Base-by-base conservation (phyloP, 2,329 filamentous ascomycete genomes). In the Aciculosporium take region DNA sequence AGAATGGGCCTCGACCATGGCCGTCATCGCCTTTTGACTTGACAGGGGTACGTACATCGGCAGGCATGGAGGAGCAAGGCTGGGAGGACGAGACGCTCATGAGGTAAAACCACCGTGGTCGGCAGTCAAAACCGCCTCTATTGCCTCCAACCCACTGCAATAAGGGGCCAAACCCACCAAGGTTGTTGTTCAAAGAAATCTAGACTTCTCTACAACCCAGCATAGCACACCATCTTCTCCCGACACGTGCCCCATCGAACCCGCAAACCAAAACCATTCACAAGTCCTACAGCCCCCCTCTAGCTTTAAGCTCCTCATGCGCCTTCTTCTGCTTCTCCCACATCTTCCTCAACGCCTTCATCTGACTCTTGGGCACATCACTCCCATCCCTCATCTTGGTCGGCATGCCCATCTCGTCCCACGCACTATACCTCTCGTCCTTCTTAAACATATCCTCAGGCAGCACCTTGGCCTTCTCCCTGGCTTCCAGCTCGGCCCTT, bases 301-400 rank as follows among this genome's bases (percentile, higher is more conserved):
- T 49, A 13, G 45, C 46, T 31, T 49, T 47, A 9, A 50, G 40
- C 23, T 79, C 76, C 48, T 88, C 81, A 58, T 88, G 80, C 44
- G 74, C 59, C 71, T 89, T 93, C 70, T 87, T 91, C 66, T 95
- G 89, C 57, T 71, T 79, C 52, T 93, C 83, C 84, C 84, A 94
- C 42, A 86, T 80, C 68, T 95, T 95, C 63, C 71, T 79, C 51
- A 94, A 60, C 66, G 85, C 88, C 71, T 95, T 95, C 39, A 65
- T 55, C 55, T 78, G 74, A 45, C 73, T 82, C 68, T 94, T 94
- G 4, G 84, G 74, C 29, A 95, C 69, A 50, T 93, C 85, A 46
- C 76, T 79, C 0, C 86, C 87, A 25, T 84, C 78, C 46, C 76
- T 78, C 57, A 87, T 76, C 62, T 79, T 84, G 0, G 74, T 82